These are phyloP conservation scores for Zygnema cylindricum DNA, from an alignment of 139 green algal genomes.

Conservation along the genomic window DNA sequence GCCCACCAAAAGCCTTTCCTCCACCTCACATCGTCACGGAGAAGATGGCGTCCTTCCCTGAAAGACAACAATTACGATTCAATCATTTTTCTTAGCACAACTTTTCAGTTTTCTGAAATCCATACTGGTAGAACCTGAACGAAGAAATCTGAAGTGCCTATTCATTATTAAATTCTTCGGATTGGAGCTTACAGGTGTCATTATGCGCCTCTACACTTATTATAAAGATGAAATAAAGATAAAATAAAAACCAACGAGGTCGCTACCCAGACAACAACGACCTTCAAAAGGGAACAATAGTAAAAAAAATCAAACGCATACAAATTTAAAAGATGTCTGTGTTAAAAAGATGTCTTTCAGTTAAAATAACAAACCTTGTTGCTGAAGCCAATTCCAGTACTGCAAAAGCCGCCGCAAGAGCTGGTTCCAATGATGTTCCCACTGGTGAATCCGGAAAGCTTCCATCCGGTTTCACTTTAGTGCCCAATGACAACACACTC, in stretches of 20 bases:
- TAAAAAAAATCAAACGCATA: too few species aligned
- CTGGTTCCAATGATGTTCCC: conserved; percentile 25
- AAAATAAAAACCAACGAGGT: too few species aligned
- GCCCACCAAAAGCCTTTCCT: conserved; percentile 60
- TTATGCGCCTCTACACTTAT: too few species aligned
- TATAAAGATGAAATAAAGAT: too few species aligned
- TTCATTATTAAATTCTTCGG: too few species aligned
- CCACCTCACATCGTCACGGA: conserved; percentile 55
- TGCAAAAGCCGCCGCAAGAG: conserved; percentile 7
- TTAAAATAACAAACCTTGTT: neutral
- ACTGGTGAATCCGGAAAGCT: conserved; percentile 33
- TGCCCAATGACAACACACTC: conserved; percentile 41
- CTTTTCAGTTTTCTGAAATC: neutral
- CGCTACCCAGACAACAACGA: too few species aligned
- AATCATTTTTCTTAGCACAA: neutral
- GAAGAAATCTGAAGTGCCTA: too few species aligned
- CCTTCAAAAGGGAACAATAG: too few species aligned
- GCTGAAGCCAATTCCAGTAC: conserved; percentile 30
- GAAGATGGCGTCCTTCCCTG: conserved; percentile 39
- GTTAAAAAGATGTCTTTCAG: too few species aligned
- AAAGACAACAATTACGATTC: neutral
- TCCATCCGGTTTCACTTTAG: conserved; percentile 14
- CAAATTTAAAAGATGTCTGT: too few species aligned
- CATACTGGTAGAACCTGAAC: too few species aligned
- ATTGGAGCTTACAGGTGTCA: too few species aligned